Evolutionary conservation across 2,329 filamentous ascomycete species (phyloP).

Genomic region (Aspergillus piperis): DNA sequence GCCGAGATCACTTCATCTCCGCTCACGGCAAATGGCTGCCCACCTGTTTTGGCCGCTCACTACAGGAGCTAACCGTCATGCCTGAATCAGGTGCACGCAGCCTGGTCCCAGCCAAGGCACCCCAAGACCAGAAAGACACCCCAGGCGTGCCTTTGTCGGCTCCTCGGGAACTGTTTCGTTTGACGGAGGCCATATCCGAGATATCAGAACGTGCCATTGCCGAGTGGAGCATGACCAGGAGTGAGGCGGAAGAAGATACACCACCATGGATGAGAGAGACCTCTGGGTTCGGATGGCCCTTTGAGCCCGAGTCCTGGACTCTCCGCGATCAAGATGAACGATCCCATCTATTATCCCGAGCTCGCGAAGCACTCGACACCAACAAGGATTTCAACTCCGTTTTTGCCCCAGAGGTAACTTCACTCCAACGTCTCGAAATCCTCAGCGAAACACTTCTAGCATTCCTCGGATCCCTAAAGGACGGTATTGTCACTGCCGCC

Average conservation of each 20-base stretch:
- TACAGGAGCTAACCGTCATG: conserved; percentile 85
- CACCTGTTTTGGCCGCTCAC: conserved; percentile 77
- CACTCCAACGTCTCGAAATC: conserved; percentile 71
- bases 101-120: conserved; percentile 43
- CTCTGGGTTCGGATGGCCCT: conserved; percentile 58
- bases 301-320: conserved; percentile 54
- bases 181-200: conserved; percentile 77
- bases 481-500: conserved; percentile 72
- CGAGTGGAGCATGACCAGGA: conserved; percentile 63
- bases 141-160: conserved; percentile 67
- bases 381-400: conserved; percentile 63
- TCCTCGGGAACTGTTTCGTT: conserved; percentile 82
- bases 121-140: conserved; percentile 34
- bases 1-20: conserved; percentile 89
- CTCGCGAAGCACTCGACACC: conserved; percentile 70
- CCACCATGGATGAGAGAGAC: conserved; percentile 55
- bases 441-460: conserved; percentile 69
- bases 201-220: conserved; percentile 60
- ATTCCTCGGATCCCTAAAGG: conserved; percentile 73
- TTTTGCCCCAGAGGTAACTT: conserved; percentile 64
- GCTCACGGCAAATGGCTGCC: conserved; percentile 76
- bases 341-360: conserved; percentile 44
- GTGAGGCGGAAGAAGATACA: conserved; percentile 36
- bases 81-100: conserved; percentile 78
- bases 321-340: conserved; percentile 44